Evolutionary conservation across 228 moss, liverwort and hornwort genomes (phyloP).

Genomic region (Sphagnum magellanicum): DNA sequence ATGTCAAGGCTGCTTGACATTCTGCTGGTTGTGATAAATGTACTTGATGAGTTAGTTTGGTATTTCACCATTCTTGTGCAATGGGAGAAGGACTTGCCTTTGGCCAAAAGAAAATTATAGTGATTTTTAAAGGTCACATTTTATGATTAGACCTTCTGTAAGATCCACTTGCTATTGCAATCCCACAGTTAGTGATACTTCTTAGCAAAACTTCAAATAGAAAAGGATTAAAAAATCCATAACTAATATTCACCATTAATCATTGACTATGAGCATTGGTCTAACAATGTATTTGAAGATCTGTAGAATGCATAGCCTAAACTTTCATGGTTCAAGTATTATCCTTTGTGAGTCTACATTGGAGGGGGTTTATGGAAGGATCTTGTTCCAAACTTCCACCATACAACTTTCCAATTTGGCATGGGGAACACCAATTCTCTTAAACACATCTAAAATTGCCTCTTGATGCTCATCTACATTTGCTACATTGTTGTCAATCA

Average conservation of each 20-base stretch:
- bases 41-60: not conserved
- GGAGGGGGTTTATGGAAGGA: conserved; percentile 7
- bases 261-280: no score
- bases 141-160: conserved; percentile 11
- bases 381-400: conserved; percentile 95
- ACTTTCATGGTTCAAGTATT: no score
- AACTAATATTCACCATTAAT: not conserved
- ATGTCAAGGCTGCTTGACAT: no score
- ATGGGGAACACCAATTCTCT: conserved; percentile 64
- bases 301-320: no score
- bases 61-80: not conserved
- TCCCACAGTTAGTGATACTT: not conserved
- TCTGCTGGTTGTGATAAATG: no score
- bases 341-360: no score
- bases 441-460: conserved; percentile 61
- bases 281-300: no score
- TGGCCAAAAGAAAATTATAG: conserved; percentile 17
- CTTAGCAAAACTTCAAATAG: not conserved
- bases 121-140: conserved; percentile 1
- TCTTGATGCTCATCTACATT: conserved; percentile 72
- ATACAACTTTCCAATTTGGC: conserved; percentile 56
- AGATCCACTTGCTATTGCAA: conserved; percentile 32
- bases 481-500: conserved; percentile 73
- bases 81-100: conserved; percentile 4
- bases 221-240: not conserved